Conservation (phyloP, 208 protist species). For the Herpetomonas samuelpessoai region DNA sequence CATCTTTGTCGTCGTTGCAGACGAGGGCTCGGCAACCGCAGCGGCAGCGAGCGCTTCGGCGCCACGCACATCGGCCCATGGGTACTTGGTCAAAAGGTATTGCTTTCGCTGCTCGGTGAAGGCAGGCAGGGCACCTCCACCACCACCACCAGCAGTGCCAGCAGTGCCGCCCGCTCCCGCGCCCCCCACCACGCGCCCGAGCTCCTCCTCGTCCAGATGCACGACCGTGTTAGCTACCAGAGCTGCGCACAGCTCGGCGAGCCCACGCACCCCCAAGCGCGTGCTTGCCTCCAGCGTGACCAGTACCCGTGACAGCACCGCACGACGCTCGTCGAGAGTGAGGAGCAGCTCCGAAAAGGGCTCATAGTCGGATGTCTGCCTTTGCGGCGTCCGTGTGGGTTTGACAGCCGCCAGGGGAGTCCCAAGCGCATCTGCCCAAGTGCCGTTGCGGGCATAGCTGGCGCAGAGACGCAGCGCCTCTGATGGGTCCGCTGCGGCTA, state of each 20-base stretch:
- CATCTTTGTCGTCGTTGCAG: too few relatives aligned
- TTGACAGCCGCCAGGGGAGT: background rate
- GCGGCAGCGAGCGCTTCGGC: too few relatives aligned
- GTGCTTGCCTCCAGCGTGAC: conserved; percentile 50
- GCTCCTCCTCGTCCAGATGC: conserved; percentile 30
- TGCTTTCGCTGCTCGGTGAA: too few relatives aligned
- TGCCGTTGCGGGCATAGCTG: background rate
- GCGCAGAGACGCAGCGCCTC: conserved; percentile 6
- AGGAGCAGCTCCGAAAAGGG: conserved; percentile 6
- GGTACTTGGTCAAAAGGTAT: too few relatives aligned
- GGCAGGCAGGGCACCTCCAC: too few relatives aligned
- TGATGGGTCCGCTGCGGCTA: background rate
- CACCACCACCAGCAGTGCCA: too few relatives aligned
- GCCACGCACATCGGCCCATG: too few relatives aligned
- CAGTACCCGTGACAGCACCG: conserved; percentile 27
- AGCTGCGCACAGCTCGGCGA: conserved; percentile 47
- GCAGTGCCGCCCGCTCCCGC: conserved; percentile 22
- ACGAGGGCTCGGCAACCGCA: too few relatives aligned
- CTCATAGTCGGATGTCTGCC: too few relatives aligned
- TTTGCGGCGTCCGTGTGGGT: background rate
- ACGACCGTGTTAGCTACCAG: conserved; percentile 62
- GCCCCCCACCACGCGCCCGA: conserved; percentile 26
- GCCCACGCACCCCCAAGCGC: conserved; percentile 34
- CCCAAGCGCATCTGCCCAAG: background rate
- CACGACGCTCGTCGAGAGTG: conserved; percentile 13